Evolutionary conservation across 202 grass and related monocot genomes (phyloP), one percentile per base, ranked within the genome.

Genomic region (Digitaria exilis): DNA sequence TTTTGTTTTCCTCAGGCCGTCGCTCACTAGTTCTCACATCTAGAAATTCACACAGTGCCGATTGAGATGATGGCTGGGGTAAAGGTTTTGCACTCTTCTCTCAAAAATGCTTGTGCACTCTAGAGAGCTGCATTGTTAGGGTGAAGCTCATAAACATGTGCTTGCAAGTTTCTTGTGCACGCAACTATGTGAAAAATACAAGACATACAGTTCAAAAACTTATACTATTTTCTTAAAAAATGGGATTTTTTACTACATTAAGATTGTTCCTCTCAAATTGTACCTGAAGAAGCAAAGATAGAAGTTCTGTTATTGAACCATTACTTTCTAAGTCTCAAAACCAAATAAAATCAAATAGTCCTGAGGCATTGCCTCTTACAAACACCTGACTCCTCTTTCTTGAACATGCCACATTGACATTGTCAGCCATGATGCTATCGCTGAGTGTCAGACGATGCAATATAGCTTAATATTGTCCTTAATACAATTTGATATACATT

Each of bases 251-350:
- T 34, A 71, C 3, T 30, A 5, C 69, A 50, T 51, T n/a, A 72
- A 54, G 19, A 14, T 0, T 77, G 61, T 78, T 63, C 39, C 17
- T 77, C 26, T 63, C 25, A 48, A 62, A 46, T 46, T 46, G 17
- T 48, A 77, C 16, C 26, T 15, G 17, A 45, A 46, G 43, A 63
- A 48, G 10, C 12, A 49, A 5, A 78, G 13, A 24, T n/a, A 35
- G 28, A 34, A 32, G 9, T 52, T 21, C 18, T 19, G 42, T 62
- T 79, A 46, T 54, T 32, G 60, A 78, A 72, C 26, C 75, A 79
- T 55, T 65, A 58, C 67, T 77, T 63, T 78, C 41, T 24, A 63
- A 81, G 68, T 64, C 59, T 73, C 19, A 55, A 66, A 26, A 35
- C 35, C 5, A 13, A 45, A 57, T 15, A 21, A 54, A 44, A 46